Percentiles rank a stretch among this genome's conserved stretches.
Conservation (phyloP, 306 rosid species). For the Glycine soja region DNA sequence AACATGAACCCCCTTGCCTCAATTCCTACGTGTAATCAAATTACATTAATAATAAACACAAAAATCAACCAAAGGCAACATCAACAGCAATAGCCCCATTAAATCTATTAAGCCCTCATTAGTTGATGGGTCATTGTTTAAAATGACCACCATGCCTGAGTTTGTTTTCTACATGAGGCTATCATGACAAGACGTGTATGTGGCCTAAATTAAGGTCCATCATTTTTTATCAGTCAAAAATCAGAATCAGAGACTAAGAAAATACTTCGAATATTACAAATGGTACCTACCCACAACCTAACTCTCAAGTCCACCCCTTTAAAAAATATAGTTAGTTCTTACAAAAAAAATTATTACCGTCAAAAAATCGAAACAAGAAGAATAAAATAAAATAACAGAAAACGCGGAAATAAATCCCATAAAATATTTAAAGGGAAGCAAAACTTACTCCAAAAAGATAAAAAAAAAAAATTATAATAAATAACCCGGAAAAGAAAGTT, state of each 20-base stretch:
- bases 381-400: not conserved
- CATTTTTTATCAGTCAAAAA: conserved; percentile 12
- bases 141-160: not conserved
- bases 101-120: not conserved
- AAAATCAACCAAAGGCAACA: conserved; percentile 32
- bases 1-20: conserved; percentile 98
- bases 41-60: conserved; percentile 28
- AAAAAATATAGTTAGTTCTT: not conserved
- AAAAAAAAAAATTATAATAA: too few relatives aligned
- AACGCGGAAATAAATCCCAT: too few relatives aligned
- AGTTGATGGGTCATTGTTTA: conserved; percentile 13
- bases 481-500: too few relatives aligned
- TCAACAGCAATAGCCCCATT: not conserved
- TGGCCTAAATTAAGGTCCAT: conserved; percentile 4
- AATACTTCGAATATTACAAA: not conserved
- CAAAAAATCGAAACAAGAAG: not conserved
- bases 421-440: too few relatives aligned
- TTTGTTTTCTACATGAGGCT: not conserved
- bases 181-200: conserved; percentile 13
- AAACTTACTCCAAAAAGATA: too few relatives aligned
- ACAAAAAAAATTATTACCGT: not conserved
- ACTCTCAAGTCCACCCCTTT: not conserved
- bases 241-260: conserved; percentile 19
- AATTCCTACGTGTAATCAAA: conserved; percentile 63
- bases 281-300: not conserved